Percentiles rank a stretch among this genome's conserved stretches.
These are phyloP conservation scores for Rhynchospora tenuis DNA, from an alignment of 176 grass and related monocot species.

Conservation along the genomic window DNA sequence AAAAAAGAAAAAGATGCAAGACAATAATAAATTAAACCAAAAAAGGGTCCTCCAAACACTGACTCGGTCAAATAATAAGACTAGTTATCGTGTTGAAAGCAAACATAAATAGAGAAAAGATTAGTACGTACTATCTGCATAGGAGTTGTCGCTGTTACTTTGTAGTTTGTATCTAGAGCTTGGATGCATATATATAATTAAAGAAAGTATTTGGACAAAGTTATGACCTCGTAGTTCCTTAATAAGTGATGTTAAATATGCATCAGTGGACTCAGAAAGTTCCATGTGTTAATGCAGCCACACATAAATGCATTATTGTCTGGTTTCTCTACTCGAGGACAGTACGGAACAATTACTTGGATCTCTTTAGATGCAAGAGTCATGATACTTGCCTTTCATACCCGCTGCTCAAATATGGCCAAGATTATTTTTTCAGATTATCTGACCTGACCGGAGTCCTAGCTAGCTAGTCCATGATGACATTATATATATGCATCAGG, in stretches of 20 bases:
- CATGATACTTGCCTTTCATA: constrained; percentile 13
- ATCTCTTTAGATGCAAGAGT: background rate
- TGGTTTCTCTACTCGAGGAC: constrained; percentile 1
- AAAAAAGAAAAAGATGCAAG: too few species aligned
- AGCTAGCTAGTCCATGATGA: background rate
- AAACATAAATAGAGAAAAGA: too few species aligned
- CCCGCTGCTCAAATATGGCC: constrained; percentile 18
- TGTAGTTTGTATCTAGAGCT: background rate
- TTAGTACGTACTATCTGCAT: too few species aligned
- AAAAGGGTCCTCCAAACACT: too few species aligned
- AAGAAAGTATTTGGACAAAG: background rate
- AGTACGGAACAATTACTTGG: background rate
- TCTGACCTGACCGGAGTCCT: background rate
- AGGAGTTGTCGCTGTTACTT: background rate
- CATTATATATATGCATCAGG: background rate
- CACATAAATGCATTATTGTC: constrained; percentile 6
- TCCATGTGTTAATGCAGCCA: constrained; percentile 3
- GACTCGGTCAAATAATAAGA: too few species aligned
- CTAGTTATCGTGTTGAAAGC: too few species aligned
- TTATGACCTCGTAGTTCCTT: constrained; percentile 11
- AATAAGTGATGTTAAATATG: background rate
- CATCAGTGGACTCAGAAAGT: constrained; percentile 8
- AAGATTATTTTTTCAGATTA: constrained; percentile 6
- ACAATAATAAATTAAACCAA: too few species aligned
- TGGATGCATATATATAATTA: background rate